Conservation (phyloP, 108 stramenopile species). For the Nitzschia inconspicua region DNA sequence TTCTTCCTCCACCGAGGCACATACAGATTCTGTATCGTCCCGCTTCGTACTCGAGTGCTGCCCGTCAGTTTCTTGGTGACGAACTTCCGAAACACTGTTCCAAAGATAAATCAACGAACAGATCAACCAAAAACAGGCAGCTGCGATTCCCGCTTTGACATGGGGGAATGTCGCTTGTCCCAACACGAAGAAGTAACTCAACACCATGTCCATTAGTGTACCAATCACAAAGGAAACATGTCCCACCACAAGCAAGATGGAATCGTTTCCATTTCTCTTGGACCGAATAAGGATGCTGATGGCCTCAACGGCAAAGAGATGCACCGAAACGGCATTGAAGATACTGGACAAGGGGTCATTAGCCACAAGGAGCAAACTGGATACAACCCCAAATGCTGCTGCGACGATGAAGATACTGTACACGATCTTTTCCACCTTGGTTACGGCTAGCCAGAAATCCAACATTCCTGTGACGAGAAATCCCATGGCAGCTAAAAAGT, state of each 20-base stretch:
- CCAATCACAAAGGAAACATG: slow-evolving; percentile 12
- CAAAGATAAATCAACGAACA: slow-evolving; percentile 8
- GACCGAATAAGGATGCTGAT: not conserved
- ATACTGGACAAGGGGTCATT: slow-evolving; percentile 1
- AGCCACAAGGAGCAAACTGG: not conserved
- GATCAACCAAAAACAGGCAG: slow-evolving; percentile 1
- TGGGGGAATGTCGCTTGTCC: not conserved
- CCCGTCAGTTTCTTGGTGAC: no score
- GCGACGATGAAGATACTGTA: slow-evolving; percentile 2
- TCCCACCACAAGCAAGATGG: no score
- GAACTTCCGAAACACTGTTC: no score
- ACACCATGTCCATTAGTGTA: not conserved
- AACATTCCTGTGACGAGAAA: not conserved
- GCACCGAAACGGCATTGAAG: not conserved
- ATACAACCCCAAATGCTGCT: slow-evolving; percentile 4
- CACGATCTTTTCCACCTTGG: no score
- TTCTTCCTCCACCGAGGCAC: no score
- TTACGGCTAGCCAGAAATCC: not conserved
- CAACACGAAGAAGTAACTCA: not conserved
- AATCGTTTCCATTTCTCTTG: no score
- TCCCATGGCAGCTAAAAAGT: not conserved
- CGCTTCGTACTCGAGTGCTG: no score
- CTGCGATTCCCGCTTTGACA: not conserved
- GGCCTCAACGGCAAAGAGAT: not conserved
- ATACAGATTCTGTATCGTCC: no score